Evolutionary conservation across 1,284 basidiomycete genomes (phyloP).

Genomic region (Dichomitus squalens): DNA sequence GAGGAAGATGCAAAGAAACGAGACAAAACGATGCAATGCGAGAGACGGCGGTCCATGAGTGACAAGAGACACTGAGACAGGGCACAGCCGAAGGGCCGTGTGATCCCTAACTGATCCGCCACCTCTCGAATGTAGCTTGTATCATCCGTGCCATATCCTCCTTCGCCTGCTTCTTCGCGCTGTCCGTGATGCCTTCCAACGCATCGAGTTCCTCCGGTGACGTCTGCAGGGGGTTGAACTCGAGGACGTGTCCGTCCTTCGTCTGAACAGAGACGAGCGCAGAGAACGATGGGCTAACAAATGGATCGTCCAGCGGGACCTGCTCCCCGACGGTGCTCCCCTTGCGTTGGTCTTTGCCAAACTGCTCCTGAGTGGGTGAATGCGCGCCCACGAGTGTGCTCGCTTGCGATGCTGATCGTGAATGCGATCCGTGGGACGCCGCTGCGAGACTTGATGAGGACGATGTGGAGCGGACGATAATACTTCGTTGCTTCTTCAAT

Average conservation of each 20-base stretch:
- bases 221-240: constrained; percentile 75
- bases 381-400: constrained; percentile 41
- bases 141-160: constrained; percentile 73
- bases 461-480: constrained; percentile 65
- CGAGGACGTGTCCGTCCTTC: constrained; percentile 73
- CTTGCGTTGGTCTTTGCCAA: constrained; percentile 37
- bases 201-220: constrained; percentile 70
- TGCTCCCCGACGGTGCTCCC: constrained; percentile 11
- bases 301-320: constrained; percentile 26
- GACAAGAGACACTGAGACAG: not conserved
- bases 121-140: constrained; percentile 70
- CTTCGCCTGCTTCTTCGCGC: constrained; percentile 78
- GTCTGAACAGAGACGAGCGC: constrained; percentile 66
- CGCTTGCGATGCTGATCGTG: constrained; percentile 52
- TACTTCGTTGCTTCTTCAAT: constrained; percentile 58
- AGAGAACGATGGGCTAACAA: constrained; percentile 20
- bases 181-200: constrained; percentile 74
- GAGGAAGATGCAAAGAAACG: not conserved
- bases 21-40: constrained; percentile 1
- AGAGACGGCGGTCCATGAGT: not conserved
- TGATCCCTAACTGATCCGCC: constrained; percentile 50
- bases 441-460: constrained; percentile 31
- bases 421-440: constrained; percentile 34
- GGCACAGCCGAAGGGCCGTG: not conserved
- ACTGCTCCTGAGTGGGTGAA: constrained; percentile 43